Evolutionary conservation across 257 asterid species (phyloP).

Genomic region (Plantago major): DNA sequence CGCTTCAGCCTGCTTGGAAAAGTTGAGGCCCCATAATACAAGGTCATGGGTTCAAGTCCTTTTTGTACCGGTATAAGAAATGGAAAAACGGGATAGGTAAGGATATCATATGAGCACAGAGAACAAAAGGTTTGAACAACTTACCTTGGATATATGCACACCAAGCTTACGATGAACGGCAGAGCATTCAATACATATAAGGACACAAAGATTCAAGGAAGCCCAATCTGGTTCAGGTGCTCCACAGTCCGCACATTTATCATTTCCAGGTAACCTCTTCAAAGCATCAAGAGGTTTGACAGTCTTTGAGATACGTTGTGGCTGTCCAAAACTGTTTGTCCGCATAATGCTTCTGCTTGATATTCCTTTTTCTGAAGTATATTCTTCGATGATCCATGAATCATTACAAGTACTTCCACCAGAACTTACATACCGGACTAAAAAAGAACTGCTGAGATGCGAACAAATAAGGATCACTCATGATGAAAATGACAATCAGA

Average conservation of each 20-base stretch:
- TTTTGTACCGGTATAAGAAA: neutral
- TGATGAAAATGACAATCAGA: slow-evolving; percentile 14
- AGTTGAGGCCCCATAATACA: too few relatives aligned
- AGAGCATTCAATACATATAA: slow-evolving; percentile 87
- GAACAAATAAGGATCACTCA: slow-evolving; percentile 21
- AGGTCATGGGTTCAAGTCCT: neutral
- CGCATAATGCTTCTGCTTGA: slow-evolving; percentile 48
- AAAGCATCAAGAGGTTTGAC: slow-evolving; percentile 64
- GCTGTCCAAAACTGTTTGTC: slow-evolving; percentile 46
- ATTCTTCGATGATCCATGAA: slow-evolving; percentile 33
- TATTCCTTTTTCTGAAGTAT: slow-evolving; percentile 40
- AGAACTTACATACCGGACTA: slow-evolving; percentile 48
- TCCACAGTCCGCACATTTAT: slow-evolving; percentile 95
- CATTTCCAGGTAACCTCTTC: slow-evolving; percentile 73
- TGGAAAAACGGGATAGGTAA: neutral
- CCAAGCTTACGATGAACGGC: slow-evolving; percentile 95
- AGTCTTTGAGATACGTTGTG: slow-evolving; percentile 33
- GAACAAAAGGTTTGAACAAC: slow-evolving; percentile 26
- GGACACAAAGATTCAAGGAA: slow-evolving; percentile 84
- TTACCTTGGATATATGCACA: slow-evolving; percentile 88
- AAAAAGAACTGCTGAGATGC: slow-evolving; percentile 40
- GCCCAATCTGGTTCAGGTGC: slow-evolving; percentile 97
- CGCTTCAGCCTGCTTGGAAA: too few relatives aligned
- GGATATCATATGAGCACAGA: neutral
- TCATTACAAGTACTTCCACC: slow-evolving; percentile 42